These are phyloP conservation scores for Calendula officinalis DNA, from an alignment of 129 eudicot genomes.

Conservation along the genomic window DNA sequence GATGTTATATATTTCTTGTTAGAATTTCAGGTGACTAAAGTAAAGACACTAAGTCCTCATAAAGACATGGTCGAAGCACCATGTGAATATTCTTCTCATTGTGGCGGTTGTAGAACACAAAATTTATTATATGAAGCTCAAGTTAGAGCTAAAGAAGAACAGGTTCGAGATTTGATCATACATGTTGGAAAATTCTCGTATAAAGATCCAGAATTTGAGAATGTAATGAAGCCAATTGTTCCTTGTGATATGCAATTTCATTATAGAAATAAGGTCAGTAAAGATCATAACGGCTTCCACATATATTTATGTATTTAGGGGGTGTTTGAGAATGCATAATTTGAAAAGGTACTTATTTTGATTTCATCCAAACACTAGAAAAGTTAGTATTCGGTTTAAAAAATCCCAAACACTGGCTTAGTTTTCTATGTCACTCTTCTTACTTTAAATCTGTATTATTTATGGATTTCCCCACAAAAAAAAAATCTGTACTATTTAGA, in stretches of 20 bases:
- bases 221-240: constrained; percentile 79
- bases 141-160: constrained; percentile 80
- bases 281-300: constrained; percentile 5
- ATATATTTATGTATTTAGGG: not conserved
- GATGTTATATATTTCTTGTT: constrained; percentile 27
- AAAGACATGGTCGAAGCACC: constrained; percentile 88
- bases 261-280: constrained; percentile 87
- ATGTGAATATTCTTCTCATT: constrained; percentile 80
- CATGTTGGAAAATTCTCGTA: constrained; percentile 79
- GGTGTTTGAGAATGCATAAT: no score
- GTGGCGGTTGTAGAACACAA: constrained; percentile 96
- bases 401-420: no score
- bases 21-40: constrained; percentile 70
- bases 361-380: no score
- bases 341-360: no score
- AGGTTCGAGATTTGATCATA: constrained; percentile 73
- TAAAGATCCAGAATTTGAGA: constrained; percentile 47
- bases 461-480: no score
- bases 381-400: no score
- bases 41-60: constrained; percentile 75
- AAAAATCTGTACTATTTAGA: no score
- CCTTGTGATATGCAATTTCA: constrained; percentile 91
- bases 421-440: no score
- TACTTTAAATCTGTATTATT: no score
- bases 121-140: constrained; percentile 81